Conservation (phyloP, 1,284 basidiomycete genomes). For the Athelia psychrophila region DNA sequence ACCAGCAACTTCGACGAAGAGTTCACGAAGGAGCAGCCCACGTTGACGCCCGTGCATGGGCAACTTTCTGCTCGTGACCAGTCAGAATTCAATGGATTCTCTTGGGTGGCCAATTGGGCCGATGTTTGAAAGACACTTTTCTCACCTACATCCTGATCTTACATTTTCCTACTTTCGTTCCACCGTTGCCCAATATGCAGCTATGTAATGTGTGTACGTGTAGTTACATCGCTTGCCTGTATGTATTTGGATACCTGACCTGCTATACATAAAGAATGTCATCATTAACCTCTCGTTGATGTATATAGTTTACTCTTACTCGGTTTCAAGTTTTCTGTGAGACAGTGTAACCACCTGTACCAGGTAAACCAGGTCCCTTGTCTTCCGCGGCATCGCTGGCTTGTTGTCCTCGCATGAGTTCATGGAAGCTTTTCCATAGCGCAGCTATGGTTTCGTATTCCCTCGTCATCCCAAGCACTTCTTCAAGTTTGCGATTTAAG, state of each 20-base stretch:
- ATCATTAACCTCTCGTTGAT: constrained; percentile 16
- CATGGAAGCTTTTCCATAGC: constrained; percentile 83
- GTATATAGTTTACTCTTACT: constrained; percentile 9
- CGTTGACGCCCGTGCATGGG: constrained; percentile 95
- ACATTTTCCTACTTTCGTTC: constrained; percentile 32
- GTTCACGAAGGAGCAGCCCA: constrained; percentile 96
- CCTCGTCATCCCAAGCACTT: constrained; percentile 87
- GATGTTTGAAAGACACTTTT: constrained; percentile 47
- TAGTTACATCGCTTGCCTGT: neutral
- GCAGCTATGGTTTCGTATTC: constrained; percentile 90
- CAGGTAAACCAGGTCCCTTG: constrained; percentile 44
- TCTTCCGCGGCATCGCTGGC: constrained; percentile 27
- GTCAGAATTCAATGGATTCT: constrained; percentile 94
- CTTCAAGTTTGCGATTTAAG: constrained; percentile 91
- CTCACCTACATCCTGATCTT: constrained; percentile 18
- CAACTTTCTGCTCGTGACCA: constrained; percentile 93
- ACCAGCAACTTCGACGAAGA: constrained; percentile 95
- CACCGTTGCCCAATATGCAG: too few relatives aligned
- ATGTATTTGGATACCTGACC: constrained; percentile 47
- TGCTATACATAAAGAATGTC: constrained; percentile 29
- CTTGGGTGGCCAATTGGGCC: constrained; percentile 68
- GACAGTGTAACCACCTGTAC: constrained; percentile 65
- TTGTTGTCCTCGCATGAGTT: constrained; percentile 64
- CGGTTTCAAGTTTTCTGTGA: neutral
- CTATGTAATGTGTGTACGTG: constrained; percentile 21